Base-by-base conservation (phyloP, 2,329 filamentous ascomycete species). In the Xylariaceae sp. region DNA sequence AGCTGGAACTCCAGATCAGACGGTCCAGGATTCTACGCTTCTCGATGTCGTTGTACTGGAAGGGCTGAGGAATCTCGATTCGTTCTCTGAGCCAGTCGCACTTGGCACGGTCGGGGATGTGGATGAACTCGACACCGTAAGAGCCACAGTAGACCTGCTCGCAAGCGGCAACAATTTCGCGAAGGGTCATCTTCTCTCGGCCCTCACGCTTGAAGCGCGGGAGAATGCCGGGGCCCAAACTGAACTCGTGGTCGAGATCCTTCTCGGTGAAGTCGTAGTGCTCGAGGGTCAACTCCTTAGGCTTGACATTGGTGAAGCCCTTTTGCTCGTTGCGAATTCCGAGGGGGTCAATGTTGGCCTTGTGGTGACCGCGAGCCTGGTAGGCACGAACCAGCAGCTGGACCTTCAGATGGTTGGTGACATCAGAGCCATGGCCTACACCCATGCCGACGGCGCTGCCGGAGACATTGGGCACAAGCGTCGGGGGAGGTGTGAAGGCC, bases 41-140 rank as follows among this genome's bases (percentile, higher is more conserved):
- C 83, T 99, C 94, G 71, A 97, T 94, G 61, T 96, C 88, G 0
- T 91, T 95, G 81, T 97, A 97, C 77, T 95, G 95, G 84, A 96
- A 99, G 10, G 94, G 92, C 69, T 88, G 85, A 51, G 93, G 93
- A 55, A 97, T 88, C 80, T 99, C 94, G 69, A 97, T 83, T 64
- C 94, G 90, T 77, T 96, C 90, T 70, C 94, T 87, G 64, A 99
- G 86, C 94, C 94, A 99, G 78, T 99, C 94, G 80, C 94, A 99
- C 77, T 96, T 94, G 74, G 93, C 90, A 71, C 94, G 85, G 75
- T 99, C 93, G 59, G 94, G 93, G 66, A 99, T 99, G 78, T 99
- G 94, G 73, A 99, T 97, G 78, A 97, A 99, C 77, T 99, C 94
- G 60, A 97, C 86, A 75, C 94, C 93, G 73, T 95, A 97, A n/a